Evolutionary conservation across 495 filamentous ascomycete species (phyloP).

Genomic region (Hypoxylon trugodes): DNA sequence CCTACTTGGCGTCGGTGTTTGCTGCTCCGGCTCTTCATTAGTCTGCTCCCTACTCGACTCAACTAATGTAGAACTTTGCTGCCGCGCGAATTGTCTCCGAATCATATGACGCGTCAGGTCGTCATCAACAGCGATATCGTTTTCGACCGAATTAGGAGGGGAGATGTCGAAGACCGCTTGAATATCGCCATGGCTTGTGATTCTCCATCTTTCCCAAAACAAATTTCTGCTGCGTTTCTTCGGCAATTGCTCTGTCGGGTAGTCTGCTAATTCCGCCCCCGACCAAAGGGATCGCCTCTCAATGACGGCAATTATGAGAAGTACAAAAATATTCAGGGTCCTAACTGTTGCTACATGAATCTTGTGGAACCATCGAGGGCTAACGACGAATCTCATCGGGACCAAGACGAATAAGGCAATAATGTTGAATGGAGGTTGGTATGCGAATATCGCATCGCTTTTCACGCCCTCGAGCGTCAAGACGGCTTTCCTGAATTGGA

Average conservation of each 20-base stretch:
- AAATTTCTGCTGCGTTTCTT: slow-evolving; percentile 40
- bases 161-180: slow-evolving; percentile 73
- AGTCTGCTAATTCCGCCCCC: slow-evolving; percentile 30
- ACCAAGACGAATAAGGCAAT: slow-evolving; percentile 69
- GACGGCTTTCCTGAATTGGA: slow-evolving; percentile 75
- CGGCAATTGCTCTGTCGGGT: slow-evolving; percentile 30
- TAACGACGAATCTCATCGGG: slow-evolving; percentile 70
- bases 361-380: slow-evolving; percentile 79
- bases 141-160: slow-evolving; percentile 65
- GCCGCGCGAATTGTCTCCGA: slow-evolving; percentile 55
- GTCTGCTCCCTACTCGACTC: slow-evolving; percentile 32
- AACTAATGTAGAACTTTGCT: slow-evolving; percentile 39
- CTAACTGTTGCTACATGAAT: slow-evolving; percentile 73
- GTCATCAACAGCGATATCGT: slow-evolving; percentile 63
- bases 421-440: slow-evolving; percentile 77
- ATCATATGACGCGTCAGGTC: slow-evolving; percentile 60
- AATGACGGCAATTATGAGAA: slow-evolving; percentile 65
- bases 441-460: slow-evolving; percentile 75
- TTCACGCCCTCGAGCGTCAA: slow-evolving; percentile 82
- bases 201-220: slow-evolving; percentile 60
- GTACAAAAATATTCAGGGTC: slow-evolving; percentile 69
- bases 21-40: slow-evolving; percentile 13
- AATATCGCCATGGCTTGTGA: slow-evolving; percentile 69
- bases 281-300: slow-evolving; percentile 63
- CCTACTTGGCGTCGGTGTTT: background rate